These are phyloP conservation scores for Teunomyces pallodes DNA, from an alignment of 805 yeast species.

Conservation along the genomic window DNA sequence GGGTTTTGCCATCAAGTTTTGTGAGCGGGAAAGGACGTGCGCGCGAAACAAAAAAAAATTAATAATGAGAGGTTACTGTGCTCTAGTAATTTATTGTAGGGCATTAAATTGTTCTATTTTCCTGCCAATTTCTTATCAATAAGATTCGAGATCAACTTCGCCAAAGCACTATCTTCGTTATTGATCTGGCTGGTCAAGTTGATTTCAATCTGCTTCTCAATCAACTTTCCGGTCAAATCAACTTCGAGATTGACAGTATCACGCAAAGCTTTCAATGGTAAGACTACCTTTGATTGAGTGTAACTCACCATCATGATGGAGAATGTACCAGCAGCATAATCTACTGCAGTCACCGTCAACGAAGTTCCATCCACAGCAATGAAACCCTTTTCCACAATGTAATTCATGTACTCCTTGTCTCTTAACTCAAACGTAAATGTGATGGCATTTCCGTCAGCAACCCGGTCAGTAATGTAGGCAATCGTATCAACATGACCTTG, in stretches of 20 bases:
- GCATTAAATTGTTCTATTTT: background rate
- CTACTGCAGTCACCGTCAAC: constrained; percentile 79
- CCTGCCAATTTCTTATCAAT: constrained; percentile 29
- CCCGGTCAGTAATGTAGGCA: constrained; percentile 56
- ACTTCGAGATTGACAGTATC: constrained; percentile 86
- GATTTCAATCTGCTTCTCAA: constrained; percentile 77
- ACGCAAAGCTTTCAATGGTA: constrained; percentile 64
- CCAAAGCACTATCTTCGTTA: constrained; percentile 49
- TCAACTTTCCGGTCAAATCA: constrained; percentile 87
- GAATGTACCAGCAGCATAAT: constrained; percentile 55
- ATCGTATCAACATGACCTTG: constrained; percentile 97
- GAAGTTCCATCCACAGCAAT: constrained; percentile 92
- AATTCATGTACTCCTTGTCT: constrained; percentile 59
- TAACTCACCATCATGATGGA: constrained; percentile 89
- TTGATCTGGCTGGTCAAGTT: constrained; percentile 54
- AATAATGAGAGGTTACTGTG: background rate
- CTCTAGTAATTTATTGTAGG: background rate
- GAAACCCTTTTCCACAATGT: constrained; percentile 93
- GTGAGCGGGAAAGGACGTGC: background rate
- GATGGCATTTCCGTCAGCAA: constrained; percentile 72
- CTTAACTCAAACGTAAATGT: constrained; percentile 70
- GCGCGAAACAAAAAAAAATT: background rate
- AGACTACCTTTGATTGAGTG: constrained; percentile 77
- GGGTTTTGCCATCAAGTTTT: constrained; percentile 3
- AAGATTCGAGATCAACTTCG: constrained; percentile 39